Evolutionary conservation across 2,329 filamentous ascomycete genomes (phyloP).

Genomic region (Ophiognomonia clavigignenti-juglandacearum): DNA sequence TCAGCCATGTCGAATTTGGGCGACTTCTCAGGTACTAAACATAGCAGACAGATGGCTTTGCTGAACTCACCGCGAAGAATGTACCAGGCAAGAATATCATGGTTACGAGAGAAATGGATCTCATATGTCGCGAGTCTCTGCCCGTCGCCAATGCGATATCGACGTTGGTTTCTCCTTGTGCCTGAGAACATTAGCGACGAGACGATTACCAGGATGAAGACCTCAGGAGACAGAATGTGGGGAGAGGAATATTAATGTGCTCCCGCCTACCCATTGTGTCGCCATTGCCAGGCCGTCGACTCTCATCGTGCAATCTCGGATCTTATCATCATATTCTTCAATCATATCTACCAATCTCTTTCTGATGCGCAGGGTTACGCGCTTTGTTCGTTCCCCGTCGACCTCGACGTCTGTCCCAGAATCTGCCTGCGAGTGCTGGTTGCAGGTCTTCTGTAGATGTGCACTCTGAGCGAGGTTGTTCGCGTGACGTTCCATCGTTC

Average conservation of each 20-base stretch:
- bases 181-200: slow-evolving; percentile 14
- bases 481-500: slow-evolving; percentile 16
- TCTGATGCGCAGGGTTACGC: slow-evolving; percentile 15
- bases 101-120: slow-evolving; percentile 25
- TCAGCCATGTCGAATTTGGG: neutral
- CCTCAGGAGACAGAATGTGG: neutral
- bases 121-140: slow-evolving; percentile 24
- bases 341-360: slow-evolving; percentile 19
- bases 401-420: neutral
- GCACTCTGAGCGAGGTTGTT: slow-evolving; percentile 14
- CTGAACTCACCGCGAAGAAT: slow-evolving; percentile 25
- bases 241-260: neutral
- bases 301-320: slow-evolving; percentile 28
- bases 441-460: neutral
- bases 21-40: neutral
- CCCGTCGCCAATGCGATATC: slow-evolving; percentile 23
- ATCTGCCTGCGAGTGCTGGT: neutral
- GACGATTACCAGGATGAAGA: neutral
- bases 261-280: slow-evolving; percentile 29
- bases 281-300: slow-evolving; percentile 30
- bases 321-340: slow-evolving; percentile 27
- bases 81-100: slow-evolving; percentile 29
- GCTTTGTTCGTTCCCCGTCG: neutral
- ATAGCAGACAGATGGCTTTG: too few species aligned
- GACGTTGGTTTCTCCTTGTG: slow-evolving; percentile 24